phyloP scores from a whole-genome alignment of 139 green algal species.

The Spirogloea muscicola region DNA sequence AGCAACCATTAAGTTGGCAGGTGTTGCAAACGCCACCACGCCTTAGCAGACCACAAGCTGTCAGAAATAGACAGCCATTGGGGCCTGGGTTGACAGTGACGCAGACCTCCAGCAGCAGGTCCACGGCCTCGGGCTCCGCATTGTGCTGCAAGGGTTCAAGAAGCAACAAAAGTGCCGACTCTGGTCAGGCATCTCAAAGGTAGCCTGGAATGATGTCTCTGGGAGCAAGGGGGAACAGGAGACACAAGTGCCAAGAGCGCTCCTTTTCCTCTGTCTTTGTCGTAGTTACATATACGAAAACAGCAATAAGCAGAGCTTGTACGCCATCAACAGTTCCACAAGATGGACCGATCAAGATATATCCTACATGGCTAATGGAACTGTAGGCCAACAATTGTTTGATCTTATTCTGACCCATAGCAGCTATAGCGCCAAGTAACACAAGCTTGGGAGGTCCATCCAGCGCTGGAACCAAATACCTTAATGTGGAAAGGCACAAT shows the following conservation, averaged over 20 bases:
- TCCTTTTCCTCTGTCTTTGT: constrained; percentile 21
- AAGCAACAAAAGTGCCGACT: no score
- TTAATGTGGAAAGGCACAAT: constrained; percentile 97
- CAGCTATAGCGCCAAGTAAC: constrained; percentile 44
- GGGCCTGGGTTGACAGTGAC: no score
- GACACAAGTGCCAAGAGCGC: background rate
- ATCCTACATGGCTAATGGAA: constrained; percentile 63
- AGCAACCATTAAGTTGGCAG: no score
- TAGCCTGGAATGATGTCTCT: background rate
- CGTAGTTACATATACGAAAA: constrained; percentile 61
- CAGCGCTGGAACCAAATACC: constrained; percentile 37
- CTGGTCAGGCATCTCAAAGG: no score
- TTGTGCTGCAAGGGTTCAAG: constrained; percentile 71
- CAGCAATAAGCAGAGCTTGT: constrained; percentile 58
- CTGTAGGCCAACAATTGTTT: constrained; percentile 64
- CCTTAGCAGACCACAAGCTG: no score
- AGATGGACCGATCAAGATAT: constrained; percentile 58
- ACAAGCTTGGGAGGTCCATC: background rate
- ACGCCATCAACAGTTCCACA: constrained; percentile 63
- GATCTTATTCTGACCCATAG: constrained; percentile 61
- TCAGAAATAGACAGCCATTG: no score
- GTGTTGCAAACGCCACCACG: no score
- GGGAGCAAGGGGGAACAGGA: background rate
- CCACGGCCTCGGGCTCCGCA: constrained; percentile 96
- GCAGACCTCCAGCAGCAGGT: constrained; percentile 92